Percentiles rank a stretch among this genome's conserved stretches.
These are phyloP conservation scores for Phaeotremella fagi DNA, from an alignment of 768 basidiomycete species.

Conservation along the genomic window DNA sequence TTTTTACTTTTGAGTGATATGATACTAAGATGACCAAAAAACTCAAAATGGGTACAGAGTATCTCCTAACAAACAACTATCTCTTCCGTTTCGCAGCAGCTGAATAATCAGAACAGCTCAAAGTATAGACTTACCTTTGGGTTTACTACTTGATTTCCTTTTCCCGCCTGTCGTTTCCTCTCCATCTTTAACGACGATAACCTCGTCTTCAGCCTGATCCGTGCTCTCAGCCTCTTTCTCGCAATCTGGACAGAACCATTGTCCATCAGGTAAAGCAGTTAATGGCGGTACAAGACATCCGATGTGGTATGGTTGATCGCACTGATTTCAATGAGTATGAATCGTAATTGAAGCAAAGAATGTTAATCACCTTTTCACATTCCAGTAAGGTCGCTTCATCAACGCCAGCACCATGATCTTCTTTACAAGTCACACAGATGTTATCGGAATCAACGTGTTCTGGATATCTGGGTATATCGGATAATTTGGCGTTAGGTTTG, in stretches of 20 bases:
- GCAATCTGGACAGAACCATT: slow-evolving; percentile 80
- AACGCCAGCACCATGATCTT: slow-evolving; percentile 63
- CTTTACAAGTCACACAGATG: slow-evolving; percentile 65
- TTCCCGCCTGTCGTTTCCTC: neutral
- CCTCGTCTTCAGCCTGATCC: slow-evolving; percentile 7
- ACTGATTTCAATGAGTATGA: slow-evolving; percentile 52
- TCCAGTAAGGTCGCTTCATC: slow-evolving; percentile 56
- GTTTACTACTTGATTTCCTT: too few species aligned
- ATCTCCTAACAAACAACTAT: neutral
- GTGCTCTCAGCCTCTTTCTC: slow-evolving; percentile 14
- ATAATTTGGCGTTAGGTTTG: slow-evolving; percentile 65
- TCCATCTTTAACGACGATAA: neutral
- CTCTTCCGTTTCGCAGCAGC: neutral
- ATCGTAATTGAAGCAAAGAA: neutral
- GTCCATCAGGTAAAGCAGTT: slow-evolving; percentile 70
- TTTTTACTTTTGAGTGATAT: too few species aligned
- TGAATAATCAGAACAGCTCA: neutral
- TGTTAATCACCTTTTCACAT: slow-evolving; percentile 73
- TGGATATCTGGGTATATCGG: slow-evolving; percentile 65
- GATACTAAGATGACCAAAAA: too few species aligned
- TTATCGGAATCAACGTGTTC: slow-evolving; percentile 64
- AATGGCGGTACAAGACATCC: slow-evolving; percentile 76
- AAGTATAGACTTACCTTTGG: neutral
- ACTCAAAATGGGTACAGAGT: too few species aligned
- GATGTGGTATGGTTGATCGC: slow-evolving; percentile 82